A percentile compares a stretch with the other conserved stretches of the same genome.
Evolutionary conservation across 2,329 filamentous ascomycete genomes (phyloP).

Genomic region (Ploettnerulaceae sp.): DNA sequence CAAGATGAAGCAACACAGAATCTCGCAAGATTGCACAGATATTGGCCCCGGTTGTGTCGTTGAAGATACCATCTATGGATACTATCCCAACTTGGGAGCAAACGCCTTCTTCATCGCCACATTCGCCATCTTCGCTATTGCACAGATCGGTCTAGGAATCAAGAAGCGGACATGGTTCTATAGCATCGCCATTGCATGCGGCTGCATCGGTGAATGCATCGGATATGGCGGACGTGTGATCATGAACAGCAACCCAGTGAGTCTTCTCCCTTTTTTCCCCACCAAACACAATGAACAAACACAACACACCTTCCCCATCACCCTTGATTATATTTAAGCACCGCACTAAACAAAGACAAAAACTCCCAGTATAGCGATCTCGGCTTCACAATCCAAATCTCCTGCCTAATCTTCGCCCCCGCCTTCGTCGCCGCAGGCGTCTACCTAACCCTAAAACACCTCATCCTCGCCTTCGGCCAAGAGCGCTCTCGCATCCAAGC

Average conservation of each 20-base stretch:
- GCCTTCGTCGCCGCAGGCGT: slow-evolving; percentile 56
- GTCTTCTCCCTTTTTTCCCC: not conserved
- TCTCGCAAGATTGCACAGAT: slow-evolving; percentile 17
- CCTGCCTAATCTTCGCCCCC: slow-evolving; percentile 24
- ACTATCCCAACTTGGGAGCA: slow-evolving; percentile 49
- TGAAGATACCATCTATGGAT: slow-evolving; percentile 38
- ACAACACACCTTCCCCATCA: too few species aligned
- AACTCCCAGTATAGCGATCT: slow-evolving; percentile 38
- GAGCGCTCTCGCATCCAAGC: slow-evolving; percentile 33
- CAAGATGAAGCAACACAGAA: slow-evolving; percentile 10
- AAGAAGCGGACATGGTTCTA: slow-evolving; percentile 51
- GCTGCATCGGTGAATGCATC: slow-evolving; percentile 48
- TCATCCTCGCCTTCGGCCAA: slow-evolving; percentile 22
- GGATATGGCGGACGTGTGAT: slow-evolving; percentile 52
- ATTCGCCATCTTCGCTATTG: slow-evolving; percentile 43
- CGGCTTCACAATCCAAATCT: slow-evolving; percentile 46
- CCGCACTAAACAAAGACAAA: too few species aligned
- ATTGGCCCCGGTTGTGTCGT: slow-evolving; percentile 32
- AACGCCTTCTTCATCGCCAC: slow-evolving; percentile 50
- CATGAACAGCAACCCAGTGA: slow-evolving; percentile 43
- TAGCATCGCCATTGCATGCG: slow-evolving; percentile 39
- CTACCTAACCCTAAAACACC: slow-evolving; percentile 50
- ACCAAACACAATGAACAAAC: too few species aligned
- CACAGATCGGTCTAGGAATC: slow-evolving; percentile 40
- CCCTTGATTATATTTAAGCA: too few species aligned